Base-by-base conservation (phyloP, 2,329 filamentous ascomycete genomes). In the Leptographium galeiforme region DNA sequence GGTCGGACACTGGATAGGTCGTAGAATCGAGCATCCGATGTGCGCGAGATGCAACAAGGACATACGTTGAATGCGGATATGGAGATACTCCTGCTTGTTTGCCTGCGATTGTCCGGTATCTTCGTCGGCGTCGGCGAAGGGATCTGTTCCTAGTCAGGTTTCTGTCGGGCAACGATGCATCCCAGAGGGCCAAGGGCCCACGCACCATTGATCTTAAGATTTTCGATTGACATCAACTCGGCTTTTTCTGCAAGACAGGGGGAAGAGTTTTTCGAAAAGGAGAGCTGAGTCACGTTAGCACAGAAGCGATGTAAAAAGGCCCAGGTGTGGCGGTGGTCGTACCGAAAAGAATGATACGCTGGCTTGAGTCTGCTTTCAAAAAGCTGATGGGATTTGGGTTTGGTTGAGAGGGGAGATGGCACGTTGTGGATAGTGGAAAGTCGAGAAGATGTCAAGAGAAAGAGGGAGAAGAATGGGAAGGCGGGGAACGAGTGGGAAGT, bases 91-190 rank as follows among this genome's bases (percentile, higher is more conserved):
- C 76, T 95, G 88, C 71, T 60, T 53, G 52, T 60, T 87, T 76
- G 93, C 93, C 71, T 83, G 58, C 48, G 57, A 85, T 77, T 95
- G 87, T 79, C 89, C 90, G 73, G 86, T 89, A 74, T 95, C 90
- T 85, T 96, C 91, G 88, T 96, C 93, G 83, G 90, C 93, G 88
- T 97, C 93, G 85, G 93, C 93, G 89, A 98, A 98, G 86, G 93
- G 93, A 85, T 98, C 93, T 96, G 40, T 46, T n/a, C 7, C 10
- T 19, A 5, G 19, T 48, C 18, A 48, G 46, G 25, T 6, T 14
- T 38, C 12, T 48, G 14, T 18, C 36, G 19, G 34, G 8, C 34
- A 36, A 36, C 34, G 34, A 36, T 36, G 34, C 34, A 36, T 36
- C 34, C 8, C 19, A 10, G 7, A 41, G 53, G 52, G 51, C 40